Conservation (phyloP, 306 rosid genomes). For the Cicer pinnatifidum region DNA sequence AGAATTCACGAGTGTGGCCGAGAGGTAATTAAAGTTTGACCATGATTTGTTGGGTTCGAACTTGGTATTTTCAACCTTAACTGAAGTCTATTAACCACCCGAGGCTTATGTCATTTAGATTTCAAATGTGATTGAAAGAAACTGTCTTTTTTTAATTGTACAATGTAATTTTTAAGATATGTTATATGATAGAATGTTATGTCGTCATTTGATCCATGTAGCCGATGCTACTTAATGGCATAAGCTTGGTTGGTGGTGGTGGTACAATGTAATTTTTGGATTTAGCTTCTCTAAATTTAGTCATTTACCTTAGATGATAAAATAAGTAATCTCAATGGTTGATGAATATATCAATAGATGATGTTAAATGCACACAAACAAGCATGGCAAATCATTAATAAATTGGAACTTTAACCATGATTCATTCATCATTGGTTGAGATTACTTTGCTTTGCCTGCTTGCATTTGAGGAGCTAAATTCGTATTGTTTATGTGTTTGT, state of each 20-base stretch:
- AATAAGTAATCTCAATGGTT: neutral
- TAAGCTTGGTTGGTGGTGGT: no score
- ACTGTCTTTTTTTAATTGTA: neutral
- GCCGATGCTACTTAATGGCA: no score
- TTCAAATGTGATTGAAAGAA: neutral
- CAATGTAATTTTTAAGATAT: neutral
- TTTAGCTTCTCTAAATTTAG: neutral
- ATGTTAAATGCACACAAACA: neutral
- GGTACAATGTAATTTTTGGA: neutral
- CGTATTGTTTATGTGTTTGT: neutral
- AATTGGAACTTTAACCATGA: neutral
- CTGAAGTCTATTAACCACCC: no score
- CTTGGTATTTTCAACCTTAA: no score
- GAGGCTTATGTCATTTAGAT: neutral
- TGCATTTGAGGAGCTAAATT: neutral
- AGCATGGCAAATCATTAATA: neutral
- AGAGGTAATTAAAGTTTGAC: no score
- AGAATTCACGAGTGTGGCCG: no score
- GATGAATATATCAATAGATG: neutral
- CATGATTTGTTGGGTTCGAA: no score
- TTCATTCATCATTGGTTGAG: neutral
- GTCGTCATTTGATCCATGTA: no score
- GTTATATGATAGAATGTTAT: no score
- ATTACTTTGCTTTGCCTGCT: neutral
- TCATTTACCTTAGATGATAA: no score